These are phyloP conservation scores for Fusarium poae DNA, from an alignment of 2,329 filamentous ascomycete genomes.

Conservation along the genomic window DNA sequence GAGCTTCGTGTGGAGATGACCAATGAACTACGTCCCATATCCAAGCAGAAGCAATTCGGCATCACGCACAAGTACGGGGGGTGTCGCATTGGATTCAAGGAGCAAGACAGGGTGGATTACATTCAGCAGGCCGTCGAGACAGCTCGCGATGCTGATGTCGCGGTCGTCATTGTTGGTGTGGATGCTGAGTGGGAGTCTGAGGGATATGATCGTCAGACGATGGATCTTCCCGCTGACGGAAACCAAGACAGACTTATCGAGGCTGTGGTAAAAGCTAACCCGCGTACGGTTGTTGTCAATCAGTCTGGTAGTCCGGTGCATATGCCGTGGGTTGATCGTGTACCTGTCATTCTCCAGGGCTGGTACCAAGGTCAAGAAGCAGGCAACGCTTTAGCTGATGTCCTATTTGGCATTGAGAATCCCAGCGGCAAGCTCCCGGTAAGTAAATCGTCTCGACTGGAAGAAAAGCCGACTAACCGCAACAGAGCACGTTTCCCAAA, in stretches of 20 bases:
- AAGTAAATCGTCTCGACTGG: background rate
- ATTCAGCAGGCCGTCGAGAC: constrained; percentile 74
- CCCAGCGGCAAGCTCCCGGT: constrained; percentile 78
- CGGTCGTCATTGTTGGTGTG: constrained; percentile 75
- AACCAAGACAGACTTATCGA: constrained; percentile 70
- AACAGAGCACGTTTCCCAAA: constrained; percentile 73
- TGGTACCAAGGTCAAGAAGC: constrained; percentile 72
- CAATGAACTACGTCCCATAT: constrained; percentile 72
- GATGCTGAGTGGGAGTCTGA: constrained; percentile 83
- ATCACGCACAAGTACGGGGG: constrained; percentile 76
- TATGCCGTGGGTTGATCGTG: constrained; percentile 75
- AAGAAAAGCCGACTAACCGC: background rate
- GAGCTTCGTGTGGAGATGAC: constrained; percentile 67
- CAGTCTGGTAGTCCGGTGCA: constrained; percentile 59
- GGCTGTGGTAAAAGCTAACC: constrained; percentile 72
- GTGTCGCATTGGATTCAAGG: constrained; percentile 78
- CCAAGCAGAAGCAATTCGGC: constrained; percentile 69
- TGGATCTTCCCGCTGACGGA: constrained; percentile 74
- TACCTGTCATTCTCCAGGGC: constrained; percentile 74
- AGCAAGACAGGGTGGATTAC: constrained; percentile 71
- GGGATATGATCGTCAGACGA: constrained; percentile 78
- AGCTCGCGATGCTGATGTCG: constrained; percentile 74
- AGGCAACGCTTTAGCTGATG: constrained; percentile 74
- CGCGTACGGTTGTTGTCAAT: constrained; percentile 75
- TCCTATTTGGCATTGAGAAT: constrained; percentile 76